phyloP scores from a whole-genome alignment of 768 basidiomycete genomes.

The Porpolomopsis calyptriformis region DNA sequence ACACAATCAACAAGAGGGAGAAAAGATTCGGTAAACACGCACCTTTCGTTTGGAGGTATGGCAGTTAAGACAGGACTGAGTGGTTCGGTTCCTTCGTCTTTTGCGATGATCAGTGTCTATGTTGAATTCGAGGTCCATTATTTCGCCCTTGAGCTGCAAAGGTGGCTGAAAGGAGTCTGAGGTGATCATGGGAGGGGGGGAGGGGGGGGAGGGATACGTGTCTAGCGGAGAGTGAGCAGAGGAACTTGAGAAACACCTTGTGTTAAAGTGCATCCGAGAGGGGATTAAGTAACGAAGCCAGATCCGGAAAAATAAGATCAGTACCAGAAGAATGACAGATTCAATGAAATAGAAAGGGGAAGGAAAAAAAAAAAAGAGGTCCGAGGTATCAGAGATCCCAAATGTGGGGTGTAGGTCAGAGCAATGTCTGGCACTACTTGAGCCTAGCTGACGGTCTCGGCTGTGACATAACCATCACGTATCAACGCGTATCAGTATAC shows the following conservation, averaged over 20 bases:
- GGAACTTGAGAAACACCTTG: conserved; percentile 34
- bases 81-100: conserved; percentile 83
- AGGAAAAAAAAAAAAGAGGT: too few relatives aligned
- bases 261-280: conserved; percentile 47
- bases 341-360: conserved; percentile 2
- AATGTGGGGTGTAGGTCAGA: too few relatives aligned
- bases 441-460: conserved; percentile 4
- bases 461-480: conserved; percentile 7
- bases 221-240: conserved; percentile 38
- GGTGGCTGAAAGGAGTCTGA: conserved; percentile 40
- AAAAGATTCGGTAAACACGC: conserved; percentile 12
- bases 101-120: conserved; percentile 67
- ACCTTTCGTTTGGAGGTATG: conserved; percentile 94
- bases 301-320: conserved; percentile 35
- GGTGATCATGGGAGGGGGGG: conserved; percentile 42
- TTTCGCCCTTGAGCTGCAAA: conserved; percentile 62
- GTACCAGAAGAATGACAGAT: conserved; percentile 29
- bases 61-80: conserved; percentile 81
- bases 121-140: conserved; percentile 69
- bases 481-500: too few relatives aligned
- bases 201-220: conserved; percentile 36
- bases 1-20: conserved; percentile 5
- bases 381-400: too few relatives aligned
- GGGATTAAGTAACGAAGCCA: conserved; percentile 46
- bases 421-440: conserved; percentile 1